phyloP scores from a whole-genome alignment of 2,329 filamentous ascomycete genomes.

The Verticillium nubilum region DNA sequence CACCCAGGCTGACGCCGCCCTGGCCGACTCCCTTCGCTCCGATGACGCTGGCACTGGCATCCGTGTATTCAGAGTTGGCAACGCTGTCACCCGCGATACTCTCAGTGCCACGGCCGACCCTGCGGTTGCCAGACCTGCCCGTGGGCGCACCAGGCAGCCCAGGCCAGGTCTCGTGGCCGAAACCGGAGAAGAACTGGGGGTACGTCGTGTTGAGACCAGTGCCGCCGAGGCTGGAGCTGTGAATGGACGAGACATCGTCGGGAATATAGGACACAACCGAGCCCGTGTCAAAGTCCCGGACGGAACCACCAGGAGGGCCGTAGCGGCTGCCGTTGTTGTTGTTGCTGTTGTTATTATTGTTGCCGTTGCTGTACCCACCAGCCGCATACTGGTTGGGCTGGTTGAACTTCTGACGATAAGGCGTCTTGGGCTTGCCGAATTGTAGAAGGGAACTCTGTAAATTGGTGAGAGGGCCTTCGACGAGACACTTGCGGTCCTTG shows the following conservation, averaged over 20 bases:
- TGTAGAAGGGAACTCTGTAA: constrained; percentile 93
- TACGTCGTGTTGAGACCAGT: constrained; percentile 77
- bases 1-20: constrained; percentile 79
- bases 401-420: constrained; percentile 80
- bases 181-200: constrained; percentile 92
- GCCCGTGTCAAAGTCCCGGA: constrained; percentile 65
- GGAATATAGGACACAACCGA: constrained; percentile 95
- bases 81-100: constrained; percentile 90
- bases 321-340: constrained; percentile 16
- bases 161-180: constrained; percentile 85
- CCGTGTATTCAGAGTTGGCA: constrained; percentile 84
- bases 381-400: constrained; percentile 65
- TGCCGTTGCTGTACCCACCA: constrained; percentile 21
- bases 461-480: constrained; percentile 92
- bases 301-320: constrained; percentile 11
- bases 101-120: constrained; percentile 61
- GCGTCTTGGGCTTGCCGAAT: constrained; percentile 89
- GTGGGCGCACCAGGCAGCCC: constrained; percentile 61
- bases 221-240: constrained; percentile 84
- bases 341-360: constrained; percentile 16
- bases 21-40: constrained; percentile 71
- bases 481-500: constrained; percentile 92
- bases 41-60: constrained; percentile 73
- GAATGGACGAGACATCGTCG: constrained; percentile 93
- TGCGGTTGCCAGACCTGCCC: constrained; percentile 60